A percentile compares a stretch with the other conserved stretches of the same genome.
Conservation (phyloP, 2,329 filamentous ascomycete species). For the Shiraia sp. region DNA sequence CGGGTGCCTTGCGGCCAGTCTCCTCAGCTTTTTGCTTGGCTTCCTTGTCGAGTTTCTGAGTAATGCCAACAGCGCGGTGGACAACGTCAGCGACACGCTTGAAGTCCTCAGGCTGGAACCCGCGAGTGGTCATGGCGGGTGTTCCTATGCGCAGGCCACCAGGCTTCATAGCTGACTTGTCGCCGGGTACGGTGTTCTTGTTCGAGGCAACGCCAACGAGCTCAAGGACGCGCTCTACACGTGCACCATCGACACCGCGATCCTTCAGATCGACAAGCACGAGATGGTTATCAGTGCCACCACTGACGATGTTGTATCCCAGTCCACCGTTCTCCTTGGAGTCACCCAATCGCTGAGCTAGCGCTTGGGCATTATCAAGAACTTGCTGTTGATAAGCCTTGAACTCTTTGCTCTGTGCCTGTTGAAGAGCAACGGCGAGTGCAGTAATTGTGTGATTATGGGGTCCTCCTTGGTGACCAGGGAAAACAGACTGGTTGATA, state of each 20-base stretch:
- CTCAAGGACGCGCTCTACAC: slow-evolving; percentile 94
- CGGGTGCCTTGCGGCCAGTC: slow-evolving; percentile 44
- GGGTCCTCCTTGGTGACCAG: slow-evolving; percentile 95
- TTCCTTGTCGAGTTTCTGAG: slow-evolving; percentile 46
- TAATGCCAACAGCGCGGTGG: slow-evolving; percentile 47
- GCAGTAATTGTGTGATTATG: slow-evolving; percentile 99
- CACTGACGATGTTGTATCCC: slow-evolving; percentile 91
- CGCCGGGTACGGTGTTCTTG: slow-evolving; percentile 98
- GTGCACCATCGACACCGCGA: slow-evolving; percentile 84
- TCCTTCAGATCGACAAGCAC: slow-evolving; percentile 93
- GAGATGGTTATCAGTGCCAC: slow-evolving; percentile 97
- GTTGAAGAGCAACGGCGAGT: slow-evolving; percentile 90
- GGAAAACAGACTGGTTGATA: slow-evolving; percentile 99
- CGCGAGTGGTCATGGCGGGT: slow-evolving; percentile 95
- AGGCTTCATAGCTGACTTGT: slow-evolving; percentile 94
- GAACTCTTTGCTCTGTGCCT: slow-evolving; percentile 89
- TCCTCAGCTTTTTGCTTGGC: slow-evolving; percentile 45
- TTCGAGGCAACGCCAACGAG: slow-evolving; percentile 99
- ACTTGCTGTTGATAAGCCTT: slow-evolving; percentile 92
- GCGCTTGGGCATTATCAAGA: slow-evolving; percentile 87
- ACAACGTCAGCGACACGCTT: slow-evolving; percentile 61
- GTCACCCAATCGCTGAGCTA: slow-evolving; percentile 71
- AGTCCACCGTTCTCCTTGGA: slow-evolving; percentile 72
- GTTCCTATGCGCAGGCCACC: slow-evolving; percentile 95
- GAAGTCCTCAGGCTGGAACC: slow-evolving; percentile 91